Percentiles rank a stretch among this genome's conserved stretches.
phyloP scores from a whole-genome alignment of 2,329 filamentous ascomycete species.

The Xylaria sp. region DNA sequence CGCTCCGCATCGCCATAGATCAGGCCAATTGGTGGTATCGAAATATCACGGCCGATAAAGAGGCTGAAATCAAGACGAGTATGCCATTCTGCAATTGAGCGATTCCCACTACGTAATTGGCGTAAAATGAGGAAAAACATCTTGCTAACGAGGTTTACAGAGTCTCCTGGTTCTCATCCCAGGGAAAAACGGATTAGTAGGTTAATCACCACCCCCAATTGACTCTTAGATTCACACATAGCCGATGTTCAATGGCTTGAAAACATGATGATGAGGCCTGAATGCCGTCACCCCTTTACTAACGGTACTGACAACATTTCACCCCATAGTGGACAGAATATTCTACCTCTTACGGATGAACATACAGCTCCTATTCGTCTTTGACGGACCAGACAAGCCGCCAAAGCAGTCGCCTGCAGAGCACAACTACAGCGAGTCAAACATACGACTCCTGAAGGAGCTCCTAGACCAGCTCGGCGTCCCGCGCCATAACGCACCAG shows the following conservation, averaged over 20 bases:
- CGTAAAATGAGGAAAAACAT: not conserved
- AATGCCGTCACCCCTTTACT: not conserved
- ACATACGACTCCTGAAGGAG: slow-evolving; percentile 50
- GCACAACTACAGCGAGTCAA: slow-evolving; percentile 51
- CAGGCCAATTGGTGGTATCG: slow-evolving; percentile 42
- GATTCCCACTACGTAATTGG: not conserved
- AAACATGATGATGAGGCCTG: not conserved
- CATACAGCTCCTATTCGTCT: slow-evolving; percentile 64
- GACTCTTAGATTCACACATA: not conserved
- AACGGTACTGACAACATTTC: slow-evolving; percentile 21
- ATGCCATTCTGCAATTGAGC: slow-evolving; percentile 14
- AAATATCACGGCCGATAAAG: slow-evolving; percentile 37
- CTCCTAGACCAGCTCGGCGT: slow-evolving; percentile 54
- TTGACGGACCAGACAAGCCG: slow-evolving; percentile 60
- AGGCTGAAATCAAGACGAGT: slow-evolving; percentile 36
- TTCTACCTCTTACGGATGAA: slow-evolving; percentile 56
- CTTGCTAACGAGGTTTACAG: slow-evolving; percentile 36
- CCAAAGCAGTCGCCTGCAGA: slow-evolving; percentile 25
- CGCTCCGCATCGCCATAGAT: slow-evolving; percentile 45
- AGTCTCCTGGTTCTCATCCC: slow-evolving; percentile 40
- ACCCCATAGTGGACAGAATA: slow-evolving; percentile 50
- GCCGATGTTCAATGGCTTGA: not conserved
- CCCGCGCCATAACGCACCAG: slow-evolving; percentile 57
- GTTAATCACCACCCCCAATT: slow-evolving; percentile 8
- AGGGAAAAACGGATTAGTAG: slow-evolving; percentile 41